phyloP scores from a whole-genome alignment of 352 stramenopile species.

The Phytophthora pistaciae region DNA sequence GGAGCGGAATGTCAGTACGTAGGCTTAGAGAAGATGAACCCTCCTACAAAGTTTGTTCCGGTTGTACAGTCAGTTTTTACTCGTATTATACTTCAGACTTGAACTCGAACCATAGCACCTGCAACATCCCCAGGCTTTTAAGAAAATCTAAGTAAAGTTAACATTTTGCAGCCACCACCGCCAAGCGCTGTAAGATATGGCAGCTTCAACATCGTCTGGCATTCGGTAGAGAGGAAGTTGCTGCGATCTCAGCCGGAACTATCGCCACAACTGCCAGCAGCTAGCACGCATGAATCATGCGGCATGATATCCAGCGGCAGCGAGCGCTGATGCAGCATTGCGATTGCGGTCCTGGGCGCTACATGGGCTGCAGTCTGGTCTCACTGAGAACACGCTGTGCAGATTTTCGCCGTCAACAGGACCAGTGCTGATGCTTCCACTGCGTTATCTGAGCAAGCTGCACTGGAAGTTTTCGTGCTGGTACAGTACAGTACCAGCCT shows the following conservation, averaged over 20 bases:
- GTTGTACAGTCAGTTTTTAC: too few species aligned
- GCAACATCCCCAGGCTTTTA: background rate
- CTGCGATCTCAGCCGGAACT: background rate
- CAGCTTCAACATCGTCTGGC: background rate
- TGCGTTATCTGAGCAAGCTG: background rate
- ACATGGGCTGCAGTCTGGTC: background rate
- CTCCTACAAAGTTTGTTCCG: too few species aligned
- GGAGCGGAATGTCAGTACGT: too few species aligned
- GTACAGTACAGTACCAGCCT: too few species aligned
- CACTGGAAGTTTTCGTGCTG: too few species aligned
- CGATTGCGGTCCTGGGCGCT: background rate
- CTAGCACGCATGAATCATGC: background rate
- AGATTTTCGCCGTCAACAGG: background rate
- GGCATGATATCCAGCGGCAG: constrained; percentile 1
- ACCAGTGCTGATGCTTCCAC: background rate
- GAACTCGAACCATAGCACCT: too few species aligned
- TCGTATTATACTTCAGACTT: background rate
- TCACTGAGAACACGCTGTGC: background rate
- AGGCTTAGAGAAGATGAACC: too few species aligned
- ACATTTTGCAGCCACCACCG: background rate
- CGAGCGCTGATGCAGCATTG: background rate
- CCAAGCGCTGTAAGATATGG: background rate
- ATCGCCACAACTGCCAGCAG: background rate
- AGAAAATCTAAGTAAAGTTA: background rate
- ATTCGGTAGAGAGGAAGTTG: background rate